phyloP scores from a whole-genome alignment of 495 filamentous ascomycete genomes.

The Ramalina intermedia region DNA sequence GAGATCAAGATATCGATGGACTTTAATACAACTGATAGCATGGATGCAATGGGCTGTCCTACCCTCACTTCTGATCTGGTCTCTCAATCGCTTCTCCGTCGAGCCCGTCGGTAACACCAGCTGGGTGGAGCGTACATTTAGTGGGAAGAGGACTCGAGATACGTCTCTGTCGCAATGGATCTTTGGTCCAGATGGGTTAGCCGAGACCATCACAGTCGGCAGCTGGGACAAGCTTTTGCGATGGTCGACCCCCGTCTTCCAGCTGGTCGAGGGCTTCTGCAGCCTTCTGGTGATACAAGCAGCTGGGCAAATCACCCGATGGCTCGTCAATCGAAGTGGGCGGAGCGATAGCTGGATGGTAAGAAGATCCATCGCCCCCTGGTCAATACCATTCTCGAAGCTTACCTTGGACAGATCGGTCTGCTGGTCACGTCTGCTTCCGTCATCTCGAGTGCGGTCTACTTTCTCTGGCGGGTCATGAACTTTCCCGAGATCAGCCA shows the following conservation, averaged over 20 bases:
- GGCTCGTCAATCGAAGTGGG: conserved; percentile 77
- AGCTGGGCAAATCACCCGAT: conserved; percentile 84
- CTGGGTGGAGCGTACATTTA: conserved; percentile 74
- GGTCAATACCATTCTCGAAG: background rate
- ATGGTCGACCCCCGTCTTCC: conserved; percentile 92
- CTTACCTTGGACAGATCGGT: conserved; percentile 47
- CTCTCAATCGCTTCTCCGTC: conserved; percentile 82
- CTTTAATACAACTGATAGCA: conserved; percentile 47
- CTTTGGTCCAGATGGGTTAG: conserved; percentile 62
- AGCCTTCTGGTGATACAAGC: conserved; percentile 92
- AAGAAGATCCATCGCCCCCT: conserved; percentile 22
- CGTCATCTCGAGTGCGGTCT: conserved; percentile 82
- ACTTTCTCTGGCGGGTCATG: conserved; percentile 91
- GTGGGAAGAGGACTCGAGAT: conserved; percentile 46
- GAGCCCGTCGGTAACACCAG: conserved; percentile 54
- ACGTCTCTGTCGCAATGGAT: conserved; percentile 63
- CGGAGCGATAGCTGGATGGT: conserved; percentile 96
- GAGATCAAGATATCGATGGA: conserved; percentile 54
- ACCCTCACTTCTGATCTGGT: conserved; percentile 80
- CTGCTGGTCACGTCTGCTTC: conserved; percentile 77
- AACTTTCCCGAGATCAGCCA: conserved; percentile 87
- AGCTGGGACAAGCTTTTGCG: conserved; percentile 79
- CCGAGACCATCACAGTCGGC: conserved; percentile 66
- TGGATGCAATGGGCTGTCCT: conserved; percentile 72
- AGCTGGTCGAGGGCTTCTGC: conserved; percentile 90